Evolutionary conservation across 306 rosid species (phyloP).

Genomic region (Senna siamea): DNA sequence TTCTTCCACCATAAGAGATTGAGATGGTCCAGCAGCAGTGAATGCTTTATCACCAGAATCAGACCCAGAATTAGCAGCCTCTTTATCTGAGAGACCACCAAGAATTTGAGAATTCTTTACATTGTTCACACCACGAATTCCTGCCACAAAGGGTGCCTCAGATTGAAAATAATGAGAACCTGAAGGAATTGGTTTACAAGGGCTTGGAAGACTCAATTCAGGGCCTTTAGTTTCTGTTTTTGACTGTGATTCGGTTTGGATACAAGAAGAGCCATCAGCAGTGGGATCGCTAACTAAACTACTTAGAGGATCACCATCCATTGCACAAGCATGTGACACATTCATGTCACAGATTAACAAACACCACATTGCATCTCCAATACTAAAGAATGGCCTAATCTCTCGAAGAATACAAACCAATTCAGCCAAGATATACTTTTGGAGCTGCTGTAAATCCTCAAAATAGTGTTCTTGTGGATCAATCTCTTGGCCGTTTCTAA

Average conservation of each 20-base stretch:
- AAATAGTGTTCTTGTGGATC: slow-evolving; percentile 70
- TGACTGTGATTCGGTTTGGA: slow-evolving; percentile 44
- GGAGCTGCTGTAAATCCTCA: slow-evolving; percentile 79
- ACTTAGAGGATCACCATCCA: slow-evolving; percentile 63
- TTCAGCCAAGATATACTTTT: slow-evolving; percentile 76
- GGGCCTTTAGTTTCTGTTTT: slow-evolving; percentile 53
- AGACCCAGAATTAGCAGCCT: slow-evolving; percentile 39
- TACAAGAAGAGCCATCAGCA: slow-evolving; percentile 43
- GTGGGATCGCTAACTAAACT: slow-evolving; percentile 48
- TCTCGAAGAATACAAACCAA: slow-evolving; percentile 81
- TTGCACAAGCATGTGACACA: slow-evolving; percentile 87
- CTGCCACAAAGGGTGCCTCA: slow-evolving; percentile 43
- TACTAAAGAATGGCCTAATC: slow-evolving; percentile 81
- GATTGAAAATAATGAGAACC: slow-evolving; percentile 57
- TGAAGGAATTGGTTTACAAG: slow-evolving; percentile 52
- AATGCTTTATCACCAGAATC: slow-evolving; percentile 47
- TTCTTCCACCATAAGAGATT: slow-evolving; percentile 54
- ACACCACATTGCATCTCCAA: slow-evolving; percentile 95
- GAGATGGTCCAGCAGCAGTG: slow-evolving; percentile 49
- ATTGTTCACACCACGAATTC: slow-evolving; percentile 44
- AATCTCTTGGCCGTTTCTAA: slow-evolving; percentile 65
- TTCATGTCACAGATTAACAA: slow-evolving; percentile 77
- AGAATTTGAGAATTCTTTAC: slow-evolving; percentile 47
- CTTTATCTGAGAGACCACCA: slow-evolving; percentile 50
- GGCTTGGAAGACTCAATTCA: slow-evolving; percentile 55